phyloP scores from a whole-genome alignment of 495 filamentous ascomycete species.

The Tuber magnatum region DNA sequence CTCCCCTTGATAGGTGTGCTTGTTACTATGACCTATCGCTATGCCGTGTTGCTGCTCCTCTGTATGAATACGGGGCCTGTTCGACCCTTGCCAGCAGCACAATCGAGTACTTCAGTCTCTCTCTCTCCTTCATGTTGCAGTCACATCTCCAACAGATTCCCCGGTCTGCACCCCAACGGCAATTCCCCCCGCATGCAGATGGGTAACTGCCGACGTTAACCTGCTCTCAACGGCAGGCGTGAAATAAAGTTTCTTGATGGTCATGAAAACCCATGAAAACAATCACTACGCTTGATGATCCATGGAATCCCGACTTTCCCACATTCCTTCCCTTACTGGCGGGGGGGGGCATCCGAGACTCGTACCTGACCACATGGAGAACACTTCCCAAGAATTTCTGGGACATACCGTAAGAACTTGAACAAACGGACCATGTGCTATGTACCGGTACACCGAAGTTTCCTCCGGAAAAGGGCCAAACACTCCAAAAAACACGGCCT shows the following conservation, averaged over 20 bases:
- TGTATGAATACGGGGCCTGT: not conserved
- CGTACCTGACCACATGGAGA: not conserved
- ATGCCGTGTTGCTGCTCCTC: too few relatives aligned
- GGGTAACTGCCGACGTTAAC: not conserved
- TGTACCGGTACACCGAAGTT: too few relatives aligned
- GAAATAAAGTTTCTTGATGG: not conserved
- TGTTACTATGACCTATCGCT: not conserved
- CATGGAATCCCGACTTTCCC: not conserved
- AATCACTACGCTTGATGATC: not conserved
- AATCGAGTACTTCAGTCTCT: not conserved
- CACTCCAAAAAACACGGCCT: too few relatives aligned
- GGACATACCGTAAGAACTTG: too few relatives aligned
- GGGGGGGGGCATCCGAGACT: too few relatives aligned
- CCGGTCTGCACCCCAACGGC: too few relatives aligned
- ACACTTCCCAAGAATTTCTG: not conserved
- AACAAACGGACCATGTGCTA: too few relatives aligned
- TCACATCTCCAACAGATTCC: not conserved
- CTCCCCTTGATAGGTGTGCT: not conserved
- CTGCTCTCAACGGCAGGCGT: not conserved
- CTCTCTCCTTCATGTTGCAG: not conserved
- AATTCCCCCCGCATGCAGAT: too few relatives aligned
- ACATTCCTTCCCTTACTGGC: not conserved
- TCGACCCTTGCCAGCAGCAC: not conserved
- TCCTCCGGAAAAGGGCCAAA: too few relatives aligned
- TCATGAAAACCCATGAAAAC: not conserved